Conservation (phyloP, 2,329 filamentous ascomycete genomes). For the Aspergillus pseudonomiae region DNA sequence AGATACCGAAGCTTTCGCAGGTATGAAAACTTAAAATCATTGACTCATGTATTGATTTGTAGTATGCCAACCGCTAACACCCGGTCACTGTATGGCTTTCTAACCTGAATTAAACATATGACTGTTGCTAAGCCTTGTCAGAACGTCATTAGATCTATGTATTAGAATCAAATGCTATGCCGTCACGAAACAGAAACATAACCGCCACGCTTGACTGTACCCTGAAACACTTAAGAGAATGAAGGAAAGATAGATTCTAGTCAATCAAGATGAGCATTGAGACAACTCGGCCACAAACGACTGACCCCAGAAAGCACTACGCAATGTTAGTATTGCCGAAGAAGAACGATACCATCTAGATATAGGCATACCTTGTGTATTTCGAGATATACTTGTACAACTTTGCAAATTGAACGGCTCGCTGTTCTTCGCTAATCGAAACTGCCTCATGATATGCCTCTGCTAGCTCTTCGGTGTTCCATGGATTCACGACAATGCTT, state of each 20-base stretch:
- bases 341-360: neutral
- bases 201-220: neutral
- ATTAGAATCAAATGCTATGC: neutral
- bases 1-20: neutral
- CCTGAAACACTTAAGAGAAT: neutral
- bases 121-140: neutral
- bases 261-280: slow-evolving; percentile 46
- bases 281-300: slow-evolving; percentile 84
- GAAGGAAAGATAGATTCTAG: neutral
- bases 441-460: slow-evolving; percentile 91
- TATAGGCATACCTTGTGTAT: slow-evolving; percentile 69
- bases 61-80: neutral
- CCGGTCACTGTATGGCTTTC: neutral
- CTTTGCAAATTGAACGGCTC: slow-evolving; percentile 81
- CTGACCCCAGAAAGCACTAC: slow-evolving; percentile 84
- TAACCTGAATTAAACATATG: neutral
- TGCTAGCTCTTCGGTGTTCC: slow-evolving; percentile 95
- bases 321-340: neutral
- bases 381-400: slow-evolving; percentile 91
- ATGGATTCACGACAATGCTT: slow-evolving; percentile 88
- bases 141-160: slow-evolving; percentile 1
- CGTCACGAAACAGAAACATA: neutral
- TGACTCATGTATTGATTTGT: neutral
- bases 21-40: neutral
- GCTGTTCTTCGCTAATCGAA: slow-evolving; percentile 85